phyloP scores from a whole-genome alignment of 106 monocot genomes.

The Allium cepa region DNA sequence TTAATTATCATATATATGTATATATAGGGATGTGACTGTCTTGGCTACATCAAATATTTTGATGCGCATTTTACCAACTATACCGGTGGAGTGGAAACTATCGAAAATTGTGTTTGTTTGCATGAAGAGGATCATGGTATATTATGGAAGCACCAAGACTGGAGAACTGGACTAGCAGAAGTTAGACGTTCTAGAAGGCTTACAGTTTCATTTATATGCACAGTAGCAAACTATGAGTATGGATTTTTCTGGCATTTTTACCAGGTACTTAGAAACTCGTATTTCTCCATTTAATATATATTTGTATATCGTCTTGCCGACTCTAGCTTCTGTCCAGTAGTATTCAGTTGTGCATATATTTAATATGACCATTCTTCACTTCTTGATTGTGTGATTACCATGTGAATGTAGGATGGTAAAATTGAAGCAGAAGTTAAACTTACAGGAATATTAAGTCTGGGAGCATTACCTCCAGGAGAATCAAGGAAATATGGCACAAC shows the following conservation, averaged over 20 bases:
- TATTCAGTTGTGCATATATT: not conserved
- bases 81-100: conserved; percentile 92
- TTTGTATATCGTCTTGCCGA: not conserved
- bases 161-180: conserved; percentile 97
- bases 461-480: conserved; percentile 83
- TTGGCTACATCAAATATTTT: conserved; percentile 96
- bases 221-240: conserved; percentile 97
- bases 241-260: conserved; percentile 98
- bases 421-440: conserved; percentile 99
- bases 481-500: conserved; percentile 94
- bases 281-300: not conserved
- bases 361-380: not conserved
- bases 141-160: conserved; percentile 99
- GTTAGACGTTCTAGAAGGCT: conserved; percentile 92
- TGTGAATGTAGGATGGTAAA: conserved; percentile 75
- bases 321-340: not conserved
- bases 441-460: conserved; percentile 93
- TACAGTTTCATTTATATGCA: conserved; percentile 92
- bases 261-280: conserved; percentile 40
- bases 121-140: conserved; percentile 98
- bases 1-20: not conserved
- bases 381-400: not conserved
- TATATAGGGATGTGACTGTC: conserved; percentile 92
- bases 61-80: conserved; percentile 98
- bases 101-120: conserved; percentile 98